Evolutionary conservation across 2,329 filamentous ascomycete species (phyloP).

Genomic region (Colletotrichum horii): DNA sequence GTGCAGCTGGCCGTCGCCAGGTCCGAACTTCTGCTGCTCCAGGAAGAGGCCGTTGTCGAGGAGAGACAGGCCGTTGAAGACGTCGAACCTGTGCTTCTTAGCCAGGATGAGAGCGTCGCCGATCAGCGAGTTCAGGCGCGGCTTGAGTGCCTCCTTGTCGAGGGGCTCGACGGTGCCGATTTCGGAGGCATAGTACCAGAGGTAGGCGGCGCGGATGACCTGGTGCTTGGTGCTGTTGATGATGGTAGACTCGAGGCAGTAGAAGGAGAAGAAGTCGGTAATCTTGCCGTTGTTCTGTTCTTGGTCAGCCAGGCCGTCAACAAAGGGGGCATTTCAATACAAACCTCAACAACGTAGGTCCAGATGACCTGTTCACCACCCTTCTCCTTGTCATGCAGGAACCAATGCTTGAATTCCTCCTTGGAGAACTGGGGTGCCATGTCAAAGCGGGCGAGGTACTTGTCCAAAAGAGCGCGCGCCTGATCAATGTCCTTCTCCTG

Average conservation of each 20-base stretch:
- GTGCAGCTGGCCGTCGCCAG: slow-evolving; percentile 92
- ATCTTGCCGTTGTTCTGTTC: slow-evolving; percentile 70
- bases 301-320: slow-evolving; percentile 15
- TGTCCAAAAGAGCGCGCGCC: slow-evolving; percentile 75
- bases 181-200: slow-evolving; percentile 96
- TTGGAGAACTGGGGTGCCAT: slow-evolving; percentile 82
- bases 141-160: slow-evolving; percentile 68
- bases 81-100: slow-evolving; percentile 85
- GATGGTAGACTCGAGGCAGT: slow-evolving; percentile 90
- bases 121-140: slow-evolving; percentile 80
- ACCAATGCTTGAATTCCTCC: slow-evolving; percentile 88
- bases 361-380: slow-evolving; percentile 83
- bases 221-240: slow-evolving; percentile 82
- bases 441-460: slow-evolving; percentile 81
- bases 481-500: slow-evolving; percentile 76
- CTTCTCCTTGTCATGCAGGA: slow-evolving; percentile 72
- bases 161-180: slow-evolving; percentile 67
- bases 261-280: slow-evolving; percentile 97
- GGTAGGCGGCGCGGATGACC: slow-evolving; percentile 86
- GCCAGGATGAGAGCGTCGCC: slow-evolving; percentile 87
- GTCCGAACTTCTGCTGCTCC: slow-evolving; percentile 91
- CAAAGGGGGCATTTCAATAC: background rate
- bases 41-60: slow-evolving; percentile 96
- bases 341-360: slow-evolving; percentile 86
- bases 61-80: slow-evolving; percentile 93